phyloP scores from a whole-genome alignment of 805 yeast genomes.

The Limtongia smithiae region DNA sequence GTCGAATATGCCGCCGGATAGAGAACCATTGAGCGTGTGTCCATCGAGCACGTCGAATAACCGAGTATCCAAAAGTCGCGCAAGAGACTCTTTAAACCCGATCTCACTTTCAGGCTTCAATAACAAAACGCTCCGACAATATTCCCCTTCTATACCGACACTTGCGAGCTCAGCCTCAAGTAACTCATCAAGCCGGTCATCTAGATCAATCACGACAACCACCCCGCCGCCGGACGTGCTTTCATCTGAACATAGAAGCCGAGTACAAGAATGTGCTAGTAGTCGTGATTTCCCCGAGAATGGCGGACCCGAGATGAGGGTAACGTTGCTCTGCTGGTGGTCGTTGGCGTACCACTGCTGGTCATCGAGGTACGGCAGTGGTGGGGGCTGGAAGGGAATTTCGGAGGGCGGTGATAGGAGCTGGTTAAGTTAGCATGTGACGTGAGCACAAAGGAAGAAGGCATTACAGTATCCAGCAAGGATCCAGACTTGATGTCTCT shows the following conservation, averaged over 20 bases:
- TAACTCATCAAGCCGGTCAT: conserved; percentile 13
- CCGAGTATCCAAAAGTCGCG: conserved; percentile 2
- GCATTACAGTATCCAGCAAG: too few species aligned
- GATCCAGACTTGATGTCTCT: not conserved
- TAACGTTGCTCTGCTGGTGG: too few species aligned
- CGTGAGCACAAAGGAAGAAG: too few species aligned
- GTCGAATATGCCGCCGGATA: too few species aligned
- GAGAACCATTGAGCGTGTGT: not conserved
- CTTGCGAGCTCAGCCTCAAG: not conserved
- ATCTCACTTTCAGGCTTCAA: not conserved
- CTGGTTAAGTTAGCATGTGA: too few species aligned
- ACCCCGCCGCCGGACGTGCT: not conserved
- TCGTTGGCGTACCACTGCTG: too few species aligned
- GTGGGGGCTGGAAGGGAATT: too few species aligned
- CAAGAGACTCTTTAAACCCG: not conserved
- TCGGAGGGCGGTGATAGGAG: too few species aligned
- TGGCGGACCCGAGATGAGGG: not conserved
- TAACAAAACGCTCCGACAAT: not conserved
- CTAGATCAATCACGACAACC: conserved; percentile 22
- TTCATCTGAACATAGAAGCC: not conserved
- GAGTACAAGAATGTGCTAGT: conserved; percentile 6
- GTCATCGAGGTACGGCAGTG: too few species aligned
- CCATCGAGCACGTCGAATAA: not conserved
- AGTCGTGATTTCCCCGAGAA: conserved; percentile 19
- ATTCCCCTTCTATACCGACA: too few species aligned